Conservation (phyloP, 768 basidiomycete genomes). For the Macrolepiota fuliginosa region DNA sequence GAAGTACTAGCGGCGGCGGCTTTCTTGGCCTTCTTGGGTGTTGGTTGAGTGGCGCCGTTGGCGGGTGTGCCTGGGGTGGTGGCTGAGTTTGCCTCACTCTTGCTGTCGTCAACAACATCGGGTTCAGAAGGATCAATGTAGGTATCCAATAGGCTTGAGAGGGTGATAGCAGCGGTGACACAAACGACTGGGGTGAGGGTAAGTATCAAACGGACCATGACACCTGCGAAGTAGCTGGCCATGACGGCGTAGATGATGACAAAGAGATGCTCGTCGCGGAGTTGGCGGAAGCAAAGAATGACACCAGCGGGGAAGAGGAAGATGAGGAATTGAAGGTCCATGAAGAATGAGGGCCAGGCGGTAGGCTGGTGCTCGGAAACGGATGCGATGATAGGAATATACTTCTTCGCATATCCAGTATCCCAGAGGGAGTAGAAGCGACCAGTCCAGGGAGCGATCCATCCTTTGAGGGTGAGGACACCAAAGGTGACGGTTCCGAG, state of each 20-base stretch:
- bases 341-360: constrained; percentile 99
- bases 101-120: constrained; percentile 27
- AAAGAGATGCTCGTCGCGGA: constrained; percentile 96
- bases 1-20: constrained; percentile 30
- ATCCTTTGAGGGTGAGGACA: constrained; percentile 85
- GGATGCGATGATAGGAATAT: constrained; percentile 97
- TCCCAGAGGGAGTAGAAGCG: constrained; percentile 99
- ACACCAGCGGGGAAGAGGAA: constrained; percentile 98
- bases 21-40: constrained; percentile 63
- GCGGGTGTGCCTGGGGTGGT: constrained; percentile 27
- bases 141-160: constrained; percentile 84
- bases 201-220: constrained; percentile 99
- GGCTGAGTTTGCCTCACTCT: constrained; percentile 23
- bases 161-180: constrained; percentile 86
- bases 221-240: constrained; percentile 97
- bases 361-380: constrained; percentile 99
- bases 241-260: constrained; percentile 97
- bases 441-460: constrained; percentile 99
- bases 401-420: constrained; percentile 99
- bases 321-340: constrained; percentile 97
- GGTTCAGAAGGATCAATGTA: constrained; percentile 88
- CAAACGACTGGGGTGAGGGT: constrained; percentile 97
- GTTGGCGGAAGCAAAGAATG: constrained; percentile 86
- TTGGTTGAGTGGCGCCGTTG: constrained; percentile 25
- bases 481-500: constrained; percentile 74